These are phyloP conservation scores for Trichosporon sp. DNA, from an alignment of 1,284 basidiomycete species.

Conservation along the genomic window DNA sequence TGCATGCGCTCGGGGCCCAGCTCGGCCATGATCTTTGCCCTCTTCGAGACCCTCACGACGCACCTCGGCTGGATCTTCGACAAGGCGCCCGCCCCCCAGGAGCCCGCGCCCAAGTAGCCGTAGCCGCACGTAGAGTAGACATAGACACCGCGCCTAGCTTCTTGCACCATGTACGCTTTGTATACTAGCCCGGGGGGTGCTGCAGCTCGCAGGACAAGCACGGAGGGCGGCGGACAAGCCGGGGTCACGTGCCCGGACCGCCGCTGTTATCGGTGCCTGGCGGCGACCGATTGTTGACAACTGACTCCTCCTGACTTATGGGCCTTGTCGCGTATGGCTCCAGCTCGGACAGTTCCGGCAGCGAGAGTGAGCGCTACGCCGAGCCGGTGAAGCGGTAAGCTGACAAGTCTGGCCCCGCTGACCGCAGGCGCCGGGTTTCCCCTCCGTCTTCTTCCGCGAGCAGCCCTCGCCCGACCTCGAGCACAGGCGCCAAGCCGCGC, in stretches of 20 bases:
- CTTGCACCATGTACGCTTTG: not conserved
- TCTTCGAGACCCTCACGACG: conserved; percentile 68
- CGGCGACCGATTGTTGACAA: not conserved
- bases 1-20: conserved; percentile 81
- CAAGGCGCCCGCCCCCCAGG: not conserved
- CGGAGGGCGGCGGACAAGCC: too few relatives aligned
- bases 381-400: conserved; percentile 1
- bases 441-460: not conserved
- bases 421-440: not conserved
- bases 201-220: too few relatives aligned
- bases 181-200: not conserved
- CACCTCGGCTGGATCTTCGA: conserved; percentile 38
- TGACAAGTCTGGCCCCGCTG: not conserved
- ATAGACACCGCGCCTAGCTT: not conserved
- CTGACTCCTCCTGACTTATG: not conserved
- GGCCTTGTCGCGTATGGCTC: not conserved
- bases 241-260: not conserved
- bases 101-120: not conserved
- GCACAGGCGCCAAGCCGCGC: too few relatives aligned
- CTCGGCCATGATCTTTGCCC: conserved; percentile 84
- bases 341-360: too few relatives aligned
- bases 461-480: not conserved
- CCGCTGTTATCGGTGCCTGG: not conserved
- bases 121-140: too few relatives aligned
- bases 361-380: not conserved